Evolutionary conservation across 2,329 filamentous ascomycete genomes (phyloP), one percentile per base, ranked within the genome.

Genomic region (Fusarium poae): DNA sequence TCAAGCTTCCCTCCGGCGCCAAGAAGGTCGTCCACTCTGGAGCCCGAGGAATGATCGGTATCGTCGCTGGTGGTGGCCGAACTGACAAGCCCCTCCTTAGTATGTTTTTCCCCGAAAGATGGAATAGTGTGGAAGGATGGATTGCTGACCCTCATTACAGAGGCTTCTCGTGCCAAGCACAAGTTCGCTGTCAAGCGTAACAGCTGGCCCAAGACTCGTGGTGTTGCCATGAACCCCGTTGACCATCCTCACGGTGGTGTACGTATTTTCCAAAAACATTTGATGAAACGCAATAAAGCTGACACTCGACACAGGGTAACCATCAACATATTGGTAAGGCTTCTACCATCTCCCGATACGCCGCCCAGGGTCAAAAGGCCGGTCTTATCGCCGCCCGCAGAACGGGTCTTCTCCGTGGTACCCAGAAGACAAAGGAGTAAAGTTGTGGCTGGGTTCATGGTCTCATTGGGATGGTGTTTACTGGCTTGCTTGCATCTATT

Each of bases 171-270:
- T 82, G 96, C 96, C 81, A 99, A 98, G 93, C 95, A 98, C 84
- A 99, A 99, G 92, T 99, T 97, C 88, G 94, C 94, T 78, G 97
- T 97, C 88, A 99, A 99, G 94, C 94, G 96, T 83, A 98, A 99
- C 93, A 95, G 91, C 82, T 99, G 96, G 96, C 96, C 96, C 86
- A 97, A 97, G 93, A 99, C 96, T 89, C 95, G 96, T 96, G 96
- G 96, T 97, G 96, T 99, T 91, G 96, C 96, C 86, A 99, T 99
- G 96, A 99, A 99, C 89, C 96, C 96, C 80, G 96, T 99, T 81
- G 96, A 99, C 87, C 96, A 99, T 90, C 92, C 92, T 84, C 92
- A 96, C 91, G 92, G 92, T 92, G 92, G 91, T 93, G 87, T 88
- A 88, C 78, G 86, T 88, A 77, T 60, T 50, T 49, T 48, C 57